Percentiles rank a stretch among this genome's conserved stretches.
These are phyloP conservation scores for Penicillium parvum DNA, from an alignment of 495 filamentous ascomycete genomes.

Conservation along the genomic window DNA sequence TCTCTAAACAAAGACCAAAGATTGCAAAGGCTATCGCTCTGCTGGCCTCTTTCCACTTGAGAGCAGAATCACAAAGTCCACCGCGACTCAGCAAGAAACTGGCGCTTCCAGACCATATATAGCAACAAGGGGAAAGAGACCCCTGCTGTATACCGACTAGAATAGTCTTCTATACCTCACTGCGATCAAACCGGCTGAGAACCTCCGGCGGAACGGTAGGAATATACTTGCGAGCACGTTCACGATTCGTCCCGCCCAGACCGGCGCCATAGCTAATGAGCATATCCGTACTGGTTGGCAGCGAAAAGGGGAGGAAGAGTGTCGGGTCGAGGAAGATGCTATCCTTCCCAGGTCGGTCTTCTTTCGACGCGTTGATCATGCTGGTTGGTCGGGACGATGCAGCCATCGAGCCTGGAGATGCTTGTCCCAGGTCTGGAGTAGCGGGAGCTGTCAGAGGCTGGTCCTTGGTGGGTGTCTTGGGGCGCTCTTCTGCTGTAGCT, in stretches of 20 bases:
- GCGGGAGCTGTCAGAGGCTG: slow-evolving; percentile 27
- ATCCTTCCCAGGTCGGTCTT: slow-evolving; percentile 43
- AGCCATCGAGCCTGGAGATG: slow-evolving; percentile 26
- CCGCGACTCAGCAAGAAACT: no score
- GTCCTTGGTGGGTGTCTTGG: slow-evolving; percentile 42
- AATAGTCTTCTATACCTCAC: slow-evolving; percentile 18
- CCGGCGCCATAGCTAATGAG: slow-evolving; percentile 90
- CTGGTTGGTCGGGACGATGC: slow-evolving; percentile 23
- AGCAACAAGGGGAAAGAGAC: no score
- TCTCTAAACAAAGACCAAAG: no score
- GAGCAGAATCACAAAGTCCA: no score
- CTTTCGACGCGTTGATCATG: slow-evolving; percentile 15
- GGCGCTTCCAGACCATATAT: no score
- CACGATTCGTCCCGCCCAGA: slow-evolving; percentile 85
- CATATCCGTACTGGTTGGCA: slow-evolving; percentile 97
- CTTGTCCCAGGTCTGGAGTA: slow-evolving; percentile 17
- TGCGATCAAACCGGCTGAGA: slow-evolving; percentile 78
- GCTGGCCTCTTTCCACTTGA: no score
- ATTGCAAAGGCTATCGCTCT: no score
- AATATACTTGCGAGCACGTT: slow-evolving; percentile 93
- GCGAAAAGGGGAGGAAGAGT: slow-evolving; percentile 86
- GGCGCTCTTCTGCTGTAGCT: slow-evolving; percentile 32
- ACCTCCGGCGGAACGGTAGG: slow-evolving; percentile 94
- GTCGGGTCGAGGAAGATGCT: slow-evolving; percentile 77
- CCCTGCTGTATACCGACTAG: no score